phyloP scores from a whole-genome alignment of 2,329 filamentous ascomycete species.

The Drechslerella dactyloides region DNA sequence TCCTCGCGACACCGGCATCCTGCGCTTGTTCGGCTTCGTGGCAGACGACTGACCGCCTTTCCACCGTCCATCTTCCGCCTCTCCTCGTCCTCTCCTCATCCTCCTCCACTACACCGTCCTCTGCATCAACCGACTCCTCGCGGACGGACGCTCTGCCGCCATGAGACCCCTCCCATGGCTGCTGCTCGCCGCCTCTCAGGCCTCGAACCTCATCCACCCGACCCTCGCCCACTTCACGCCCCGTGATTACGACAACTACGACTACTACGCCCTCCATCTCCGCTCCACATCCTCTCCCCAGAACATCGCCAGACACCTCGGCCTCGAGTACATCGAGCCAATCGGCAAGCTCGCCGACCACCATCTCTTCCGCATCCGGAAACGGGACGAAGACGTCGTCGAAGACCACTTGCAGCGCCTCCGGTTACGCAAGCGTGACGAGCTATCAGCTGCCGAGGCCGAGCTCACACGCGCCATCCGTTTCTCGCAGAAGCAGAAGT shows the following conservation, averaged over 20 bases:
- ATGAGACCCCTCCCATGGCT: slow-evolving; percentile 46
- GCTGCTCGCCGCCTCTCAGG: slow-evolving; percentile 28
- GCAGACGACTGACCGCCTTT: neutral
- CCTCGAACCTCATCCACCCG: slow-evolving; percentile 40
- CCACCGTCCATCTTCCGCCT: neutral
- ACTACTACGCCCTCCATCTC: slow-evolving; percentile 93
- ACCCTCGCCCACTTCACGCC: slow-evolving; percentile 57
- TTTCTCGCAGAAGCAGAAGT: slow-evolving; percentile 78
- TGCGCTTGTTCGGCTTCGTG: neutral
- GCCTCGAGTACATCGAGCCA: slow-evolving; percentile 78
- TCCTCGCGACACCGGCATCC: neutral
- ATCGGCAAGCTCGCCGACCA: slow-evolving; percentile 80
- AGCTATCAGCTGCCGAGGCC: slow-evolving; percentile 59
- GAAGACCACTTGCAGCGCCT: slow-evolving; percentile 64
- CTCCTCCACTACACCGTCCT: neutral
- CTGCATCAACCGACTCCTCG: no score
- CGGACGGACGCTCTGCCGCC: slow-evolving; percentile 1
- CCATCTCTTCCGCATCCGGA: slow-evolving; percentile 80
- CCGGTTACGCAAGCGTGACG: slow-evolving; percentile 62
- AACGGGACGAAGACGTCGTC: slow-evolving; percentile 67
- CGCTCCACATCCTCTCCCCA: slow-evolving; percentile 69
- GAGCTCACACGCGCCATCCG: slow-evolving; percentile 75
- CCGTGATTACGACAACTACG: slow-evolving; percentile 78
- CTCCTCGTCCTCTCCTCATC: slow-evolving; percentile 1
- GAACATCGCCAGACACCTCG: slow-evolving; percentile 74